Evolutionary conservation across 805 yeast species (phyloP).

Genomic region (Kazachstania taianensis): DNA sequence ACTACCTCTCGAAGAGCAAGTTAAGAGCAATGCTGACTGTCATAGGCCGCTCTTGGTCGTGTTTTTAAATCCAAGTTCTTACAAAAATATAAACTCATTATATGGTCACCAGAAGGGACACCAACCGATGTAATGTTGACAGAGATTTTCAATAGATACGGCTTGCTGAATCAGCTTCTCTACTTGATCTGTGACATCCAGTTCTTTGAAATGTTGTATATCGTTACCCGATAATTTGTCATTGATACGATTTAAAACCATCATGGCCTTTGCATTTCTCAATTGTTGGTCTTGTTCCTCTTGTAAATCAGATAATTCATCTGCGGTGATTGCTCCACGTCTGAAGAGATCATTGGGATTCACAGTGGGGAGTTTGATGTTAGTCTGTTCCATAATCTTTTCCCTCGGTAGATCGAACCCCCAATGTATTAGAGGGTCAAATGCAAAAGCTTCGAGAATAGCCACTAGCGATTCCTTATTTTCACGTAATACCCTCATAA

Average conservation of each 20-base stretch:
- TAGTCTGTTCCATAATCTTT: constrained; percentile 57
- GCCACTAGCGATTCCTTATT: constrained; percentile 97
- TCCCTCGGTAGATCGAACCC: constrained; percentile 89
- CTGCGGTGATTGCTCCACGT: constrained; percentile 65
- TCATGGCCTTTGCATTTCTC: constrained; percentile 81
- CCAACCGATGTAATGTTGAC: constrained; percentile 98
- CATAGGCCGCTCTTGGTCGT: too few species aligned
- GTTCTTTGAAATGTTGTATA: constrained; percentile 56
- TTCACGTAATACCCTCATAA: constrained; percentile 86
- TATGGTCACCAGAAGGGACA: constrained; percentile 83
- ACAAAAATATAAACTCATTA: neutral
- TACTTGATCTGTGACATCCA: constrained; percentile 82
- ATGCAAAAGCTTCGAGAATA: constrained; percentile 93
- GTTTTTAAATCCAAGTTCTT: too few species aligned
- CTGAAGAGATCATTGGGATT: constrained; percentile 63
- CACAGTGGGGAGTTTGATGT: constrained; percentile 53
- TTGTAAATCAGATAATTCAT: constrained; percentile 54
- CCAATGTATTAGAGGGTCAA: constrained; percentile 98
- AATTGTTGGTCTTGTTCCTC: constrained; percentile 56
- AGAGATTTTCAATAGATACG: constrained; percentile 87
- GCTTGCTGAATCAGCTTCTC: constrained; percentile 92
- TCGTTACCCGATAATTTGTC: constrained; percentile 93
- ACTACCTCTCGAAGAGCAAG: too few species aligned
- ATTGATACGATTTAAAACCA: constrained; percentile 80
- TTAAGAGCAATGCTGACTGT: too few species aligned